Conservation (phyloP, 345 rosid genomes). For the Passiflora organensis region DNA sequence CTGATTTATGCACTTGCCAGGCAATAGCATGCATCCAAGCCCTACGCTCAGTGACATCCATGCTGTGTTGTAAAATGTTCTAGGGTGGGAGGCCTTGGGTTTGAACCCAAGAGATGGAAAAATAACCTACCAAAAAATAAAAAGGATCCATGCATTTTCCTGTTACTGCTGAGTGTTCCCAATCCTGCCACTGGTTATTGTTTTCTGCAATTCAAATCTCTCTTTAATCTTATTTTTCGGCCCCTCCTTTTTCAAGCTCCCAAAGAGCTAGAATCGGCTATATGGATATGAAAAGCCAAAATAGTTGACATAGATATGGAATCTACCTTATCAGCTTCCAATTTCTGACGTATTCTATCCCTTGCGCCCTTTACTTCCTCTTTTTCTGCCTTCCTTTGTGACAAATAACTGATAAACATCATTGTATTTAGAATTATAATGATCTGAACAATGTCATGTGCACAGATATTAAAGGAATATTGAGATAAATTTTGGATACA, state of each 20-base stretch:
- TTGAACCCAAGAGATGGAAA: no score
- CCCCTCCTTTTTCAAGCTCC: not conserved
- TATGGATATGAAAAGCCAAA: not conserved
- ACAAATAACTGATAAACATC: slow-evolving; percentile 35
- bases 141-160: no score
- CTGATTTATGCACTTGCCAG: no score
- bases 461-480: not conserved
- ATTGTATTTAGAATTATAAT: slow-evolving; percentile 8
- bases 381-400: slow-evolving; percentile 51
- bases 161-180: no score
- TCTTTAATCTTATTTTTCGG: not conserved
- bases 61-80: no score
- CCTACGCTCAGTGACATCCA: no score
- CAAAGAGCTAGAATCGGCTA: not conserved
- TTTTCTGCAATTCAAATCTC: no score
- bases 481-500: not conserved
- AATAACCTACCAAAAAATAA: no score
- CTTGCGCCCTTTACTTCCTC: slow-evolving; percentile 65
- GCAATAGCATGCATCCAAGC: no score
- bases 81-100: no score
- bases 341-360: slow-evolving; percentile 52
- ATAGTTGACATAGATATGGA: not conserved
- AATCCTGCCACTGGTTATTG: no score
- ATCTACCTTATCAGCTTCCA: slow-evolving; percentile 70
- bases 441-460: slow-evolving; percentile 1